Percentiles rank a stretch among this genome's conserved stretches.
phyloP scores from a whole-genome alignment of 805 yeast species.

The Metschnikowia rubicola region DNA sequence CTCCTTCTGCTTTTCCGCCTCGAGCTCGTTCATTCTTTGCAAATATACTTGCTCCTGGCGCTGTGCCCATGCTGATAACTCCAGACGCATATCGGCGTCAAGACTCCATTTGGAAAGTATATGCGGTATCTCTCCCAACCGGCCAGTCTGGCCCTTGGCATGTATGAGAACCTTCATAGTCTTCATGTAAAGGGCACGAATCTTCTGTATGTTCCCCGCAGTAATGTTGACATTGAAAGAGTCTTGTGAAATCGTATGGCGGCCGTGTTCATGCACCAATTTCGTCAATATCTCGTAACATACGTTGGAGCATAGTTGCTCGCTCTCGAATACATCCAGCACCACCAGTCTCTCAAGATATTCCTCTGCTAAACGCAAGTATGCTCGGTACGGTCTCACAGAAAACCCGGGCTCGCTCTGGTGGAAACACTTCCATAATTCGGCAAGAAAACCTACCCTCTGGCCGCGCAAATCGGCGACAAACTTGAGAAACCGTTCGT shows the following conservation, averaged over 20 bases:
- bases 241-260: conserved; percentile 12
- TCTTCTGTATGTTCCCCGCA: conserved; percentile 1
- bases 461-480: conserved; percentile 22
- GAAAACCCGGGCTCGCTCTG: conserved; percentile 24
- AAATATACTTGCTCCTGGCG: conserved; percentile 20
- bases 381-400: conserved; percentile 22
- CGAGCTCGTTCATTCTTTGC: conserved; percentile 22
- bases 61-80: conserved; percentile 22
- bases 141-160: conserved; percentile 25
- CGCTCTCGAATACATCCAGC: not conserved
- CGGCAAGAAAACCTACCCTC: conserved; percentile 25
- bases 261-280: conserved; percentile 13
- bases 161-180: conserved; percentile 28
- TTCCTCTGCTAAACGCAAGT: conserved; percentile 25
- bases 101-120: conserved; percentile 38
- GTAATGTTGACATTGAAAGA: conserved; percentile 19
- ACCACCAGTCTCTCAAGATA: conserved; percentile 8
- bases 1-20: conserved; percentile 22
- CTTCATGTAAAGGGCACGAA: conserved; percentile 15
- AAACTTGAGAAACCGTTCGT: conserved; percentile 33
- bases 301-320: conserved; percentile 8
- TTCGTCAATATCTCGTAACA: conserved; percentile 23
- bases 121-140: conserved; percentile 28
- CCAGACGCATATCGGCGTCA: conserved; percentile 25
- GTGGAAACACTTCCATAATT: conserved; percentile 36